These are phyloP conservation scores for Boletus rubropictus DNA, from an alignment of 768 basidiomycete genomes.

Conservation along the genomic window DNA sequence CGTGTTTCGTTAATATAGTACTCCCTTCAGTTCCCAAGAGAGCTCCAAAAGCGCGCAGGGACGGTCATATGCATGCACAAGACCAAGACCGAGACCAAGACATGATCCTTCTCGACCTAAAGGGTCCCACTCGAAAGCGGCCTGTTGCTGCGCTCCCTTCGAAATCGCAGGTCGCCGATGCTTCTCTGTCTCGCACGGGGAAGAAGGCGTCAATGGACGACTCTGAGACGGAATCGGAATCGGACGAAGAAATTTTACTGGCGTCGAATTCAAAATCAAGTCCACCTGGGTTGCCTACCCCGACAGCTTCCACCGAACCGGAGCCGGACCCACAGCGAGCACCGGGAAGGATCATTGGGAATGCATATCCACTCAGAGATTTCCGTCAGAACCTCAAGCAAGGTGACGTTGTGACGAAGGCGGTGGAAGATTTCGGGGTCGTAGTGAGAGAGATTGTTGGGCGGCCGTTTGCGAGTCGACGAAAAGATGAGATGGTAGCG, in stretches of 20 bases:
- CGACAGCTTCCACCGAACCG: slow-evolving; percentile 45
- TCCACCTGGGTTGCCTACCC: slow-evolving; percentile 41
- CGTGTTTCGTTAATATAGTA: background rate
- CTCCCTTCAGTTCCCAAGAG: slow-evolving; percentile 54
- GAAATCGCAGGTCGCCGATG: slow-evolving; percentile 2
- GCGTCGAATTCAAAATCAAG: slow-evolving; percentile 9
- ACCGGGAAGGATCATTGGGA: slow-evolving; percentile 71
- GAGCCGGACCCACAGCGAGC: slow-evolving; percentile 48
- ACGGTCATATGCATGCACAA: slow-evolving; percentile 54
- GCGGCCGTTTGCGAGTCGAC: slow-evolving; percentile 63
- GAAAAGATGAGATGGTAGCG: slow-evolving; percentile 64
- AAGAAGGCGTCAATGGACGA: slow-evolving; percentile 25
- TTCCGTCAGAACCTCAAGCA: slow-evolving; percentile 64
- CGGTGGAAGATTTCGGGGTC: slow-evolving; percentile 69
- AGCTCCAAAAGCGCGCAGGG: slow-evolving; percentile 50
- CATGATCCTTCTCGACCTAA: slow-evolving; percentile 49
- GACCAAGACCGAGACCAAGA: slow-evolving; percentile 64
- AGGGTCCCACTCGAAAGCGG: slow-evolving; percentile 17
- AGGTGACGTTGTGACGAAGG: slow-evolving; percentile 80
- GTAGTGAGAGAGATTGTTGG: slow-evolving; percentile 68
- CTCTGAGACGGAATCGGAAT: slow-evolving; percentile 54
- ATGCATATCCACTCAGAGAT: slow-evolving; percentile 66
- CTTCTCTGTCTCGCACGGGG: slow-evolving; percentile 1
- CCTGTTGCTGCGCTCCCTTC: slow-evolving; percentile 11
- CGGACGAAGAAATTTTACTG: slow-evolving; percentile 30